phyloP scores from a whole-genome alignment of 2,329 filamentous ascomycete genomes.

The Pleurostoma richardsiae region DNA sequence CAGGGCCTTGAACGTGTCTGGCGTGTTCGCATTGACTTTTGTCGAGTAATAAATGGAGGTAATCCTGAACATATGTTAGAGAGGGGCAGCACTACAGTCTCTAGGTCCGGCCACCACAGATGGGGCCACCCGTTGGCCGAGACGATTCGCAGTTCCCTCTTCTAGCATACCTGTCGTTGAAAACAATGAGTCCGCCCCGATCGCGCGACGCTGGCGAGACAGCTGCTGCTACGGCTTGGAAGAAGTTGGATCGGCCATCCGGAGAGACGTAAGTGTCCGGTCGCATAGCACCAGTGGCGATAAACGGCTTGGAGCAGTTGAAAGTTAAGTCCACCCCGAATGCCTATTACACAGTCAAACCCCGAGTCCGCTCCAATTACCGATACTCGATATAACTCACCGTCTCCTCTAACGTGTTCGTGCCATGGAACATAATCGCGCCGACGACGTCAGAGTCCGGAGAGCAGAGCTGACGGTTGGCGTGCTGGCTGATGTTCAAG shows the following conservation, averaged over 20 bases:
- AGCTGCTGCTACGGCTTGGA: slow-evolving; percentile 45
- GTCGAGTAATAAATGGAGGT: slow-evolving; percentile 45
- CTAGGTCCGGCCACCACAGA: background rate
- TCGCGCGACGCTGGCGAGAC: slow-evolving; percentile 30
- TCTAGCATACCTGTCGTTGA: slow-evolving; percentile 34
- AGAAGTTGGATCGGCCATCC: slow-evolving; percentile 48
- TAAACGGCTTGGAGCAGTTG: slow-evolving; percentile 46
- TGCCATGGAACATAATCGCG: slow-evolving; percentile 35
- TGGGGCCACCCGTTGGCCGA: background rate
- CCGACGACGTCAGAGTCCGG: slow-evolving; percentile 20
- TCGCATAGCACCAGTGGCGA: slow-evolving; percentile 49
- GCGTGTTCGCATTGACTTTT: slow-evolving; percentile 47
- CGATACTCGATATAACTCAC: slow-evolving; percentile 5
- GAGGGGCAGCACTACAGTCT: too few relatives aligned
- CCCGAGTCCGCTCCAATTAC: background rate
- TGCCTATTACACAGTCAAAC: slow-evolving; percentile 17
- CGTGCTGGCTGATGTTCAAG: slow-evolving; percentile 23
- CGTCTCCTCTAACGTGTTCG: slow-evolving; percentile 52
- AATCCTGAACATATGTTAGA: slow-evolving; percentile 26
- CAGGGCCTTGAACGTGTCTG: slow-evolving; percentile 46
- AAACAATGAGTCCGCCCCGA: slow-evolving; percentile 42
- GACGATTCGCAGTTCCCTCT: too few relatives aligned
- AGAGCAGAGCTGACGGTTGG: slow-evolving; percentile 23
- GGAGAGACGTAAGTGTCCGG: slow-evolving; percentile 48
- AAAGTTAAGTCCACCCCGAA: slow-evolving; percentile 48